Percentiles rank a stretch among this genome's conserved stretches.
phyloP scores from a whole-genome alignment of 2,329 filamentous ascomycete genomes.

The Phialemoniopsis sp. region DNA sequence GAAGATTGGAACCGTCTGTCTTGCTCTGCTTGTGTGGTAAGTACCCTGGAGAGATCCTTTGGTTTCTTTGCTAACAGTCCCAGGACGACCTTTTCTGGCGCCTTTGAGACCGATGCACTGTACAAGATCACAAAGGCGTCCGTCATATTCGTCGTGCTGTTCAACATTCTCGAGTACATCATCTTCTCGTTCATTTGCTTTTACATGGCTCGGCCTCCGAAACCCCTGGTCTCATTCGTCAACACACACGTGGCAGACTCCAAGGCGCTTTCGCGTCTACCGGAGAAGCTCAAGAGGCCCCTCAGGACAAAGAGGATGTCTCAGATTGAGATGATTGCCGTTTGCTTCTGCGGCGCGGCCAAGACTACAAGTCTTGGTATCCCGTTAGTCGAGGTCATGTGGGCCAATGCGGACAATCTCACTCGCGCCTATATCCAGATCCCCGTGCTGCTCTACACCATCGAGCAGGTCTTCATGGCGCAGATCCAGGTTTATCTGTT shows the following conservation, averaged over 20 bases:
- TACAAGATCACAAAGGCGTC: slow-evolving; percentile 53
- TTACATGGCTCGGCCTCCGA: slow-evolving; percentile 39
- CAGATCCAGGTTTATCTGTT: slow-evolving; percentile 42
- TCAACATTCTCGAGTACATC: slow-evolving; percentile 60
- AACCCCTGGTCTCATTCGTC: slow-evolving; percentile 20
- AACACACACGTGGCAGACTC: slow-evolving; percentile 28
- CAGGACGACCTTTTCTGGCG: slow-evolving; percentile 65
- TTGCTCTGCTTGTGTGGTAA: slow-evolving; percentile 45
- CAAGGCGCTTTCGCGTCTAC: slow-evolving; percentile 15
- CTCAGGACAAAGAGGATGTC: slow-evolving; percentile 49
- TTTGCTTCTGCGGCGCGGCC: slow-evolving; percentile 70
- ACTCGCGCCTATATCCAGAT: slow-evolving; percentile 58
- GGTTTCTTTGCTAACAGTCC: slow-evolving; percentile 20
- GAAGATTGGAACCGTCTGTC: slow-evolving; percentile 42
- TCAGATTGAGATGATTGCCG: slow-evolving; percentile 60
- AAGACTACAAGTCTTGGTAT: slow-evolving; percentile 71
- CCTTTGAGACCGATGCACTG: slow-evolving; percentile 61
- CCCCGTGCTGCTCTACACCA: slow-evolving; percentile 58
- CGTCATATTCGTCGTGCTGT: slow-evolving; percentile 62
- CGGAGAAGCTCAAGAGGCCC: slow-evolving; percentile 19
- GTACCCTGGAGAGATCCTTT: slow-evolving; percentile 8
- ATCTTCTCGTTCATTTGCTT: slow-evolving; percentile 62
- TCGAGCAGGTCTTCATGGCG: slow-evolving; percentile 49
- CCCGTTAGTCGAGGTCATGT: slow-evolving; percentile 66
- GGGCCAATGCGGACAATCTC: slow-evolving; percentile 47